Conservation (phyloP, 805 yeast species). For the Schwanniomyces vanrijiae region DNA sequence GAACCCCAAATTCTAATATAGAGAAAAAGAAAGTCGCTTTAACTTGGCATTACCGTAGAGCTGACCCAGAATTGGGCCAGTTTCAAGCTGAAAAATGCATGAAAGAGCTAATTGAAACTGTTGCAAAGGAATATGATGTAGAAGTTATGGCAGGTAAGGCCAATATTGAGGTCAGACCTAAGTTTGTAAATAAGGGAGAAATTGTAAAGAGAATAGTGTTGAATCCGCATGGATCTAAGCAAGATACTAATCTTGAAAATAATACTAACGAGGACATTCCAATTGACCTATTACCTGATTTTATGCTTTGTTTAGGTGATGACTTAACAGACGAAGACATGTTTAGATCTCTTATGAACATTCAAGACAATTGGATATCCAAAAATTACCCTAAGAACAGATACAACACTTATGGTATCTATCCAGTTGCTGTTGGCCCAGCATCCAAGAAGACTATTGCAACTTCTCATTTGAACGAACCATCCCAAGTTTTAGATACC, state of each 20-base stretch:
- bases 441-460: constrained; percentile 86
- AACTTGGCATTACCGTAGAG: constrained; percentile 96
- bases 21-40: constrained; percentile 91
- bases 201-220: constrained; percentile 79
- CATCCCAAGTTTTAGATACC: constrained; percentile 80
- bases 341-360: constrained; percentile 74
- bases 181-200: constrained; percentile 94
- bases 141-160: constrained; percentile 98
- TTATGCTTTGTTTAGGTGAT: constrained; percentile 89
- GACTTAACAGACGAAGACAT: constrained; percentile 97
- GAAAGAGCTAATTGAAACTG: constrained; percentile 57
- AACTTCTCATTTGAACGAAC: constrained; percentile 80
- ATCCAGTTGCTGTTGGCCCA: constrained; percentile 91
- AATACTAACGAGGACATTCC: constrained; percentile 25
- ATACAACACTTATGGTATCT: constrained; percentile 61
- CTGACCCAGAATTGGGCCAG: constrained; percentile 91
- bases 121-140: constrained; percentile 69
- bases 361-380: constrained; percentile 54
- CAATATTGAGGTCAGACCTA: constrained; percentile 95
- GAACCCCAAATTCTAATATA: constrained; percentile 85
- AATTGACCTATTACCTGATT: constrained; percentile 66
- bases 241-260: constrained; percentile 31
- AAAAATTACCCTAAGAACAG: constrained; percentile 42
- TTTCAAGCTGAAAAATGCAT: constrained; percentile 79
- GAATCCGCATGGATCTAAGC: constrained; percentile 59